These are phyloP conservation scores for Jaapia argillacea DNA, from an alignment of 768 basidiomycete genomes.

Conservation along the genomic window DNA sequence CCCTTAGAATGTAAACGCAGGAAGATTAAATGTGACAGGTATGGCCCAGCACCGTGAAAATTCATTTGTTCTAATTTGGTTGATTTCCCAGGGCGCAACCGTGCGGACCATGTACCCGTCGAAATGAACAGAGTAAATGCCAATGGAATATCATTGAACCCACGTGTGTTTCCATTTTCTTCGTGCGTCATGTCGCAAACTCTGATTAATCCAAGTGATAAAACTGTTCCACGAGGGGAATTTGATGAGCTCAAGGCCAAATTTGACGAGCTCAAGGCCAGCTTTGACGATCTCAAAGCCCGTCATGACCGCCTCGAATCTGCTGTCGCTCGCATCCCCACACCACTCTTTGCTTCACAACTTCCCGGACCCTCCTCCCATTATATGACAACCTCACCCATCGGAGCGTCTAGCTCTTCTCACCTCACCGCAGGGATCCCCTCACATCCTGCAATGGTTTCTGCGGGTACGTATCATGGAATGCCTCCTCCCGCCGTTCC, in stretches of 20 bases:
- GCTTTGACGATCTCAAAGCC: not conserved
- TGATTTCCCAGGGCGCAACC: constrained; percentile 70
- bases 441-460: not conserved
- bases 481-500: not conserved
- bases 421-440: not conserved
- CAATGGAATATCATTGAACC: constrained; percentile 81
- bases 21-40: constrained; percentile 87
- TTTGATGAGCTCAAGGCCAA: constrained; percentile 67
- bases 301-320: constrained; percentile 1
- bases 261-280: constrained; percentile 47
- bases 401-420: not conserved
- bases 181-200: constrained; percentile 1
- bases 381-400: not conserved
- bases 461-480: no score
- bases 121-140: constrained; percentile 73
- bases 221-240: constrained; percentile 70
- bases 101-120: constrained; percentile 70
- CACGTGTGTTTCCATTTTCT: constrained; percentile 40
- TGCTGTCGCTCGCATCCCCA: not conserved
- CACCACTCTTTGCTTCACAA: no score
- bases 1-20: constrained; percentile 70
- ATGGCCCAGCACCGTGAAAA: constrained; percentile 15
- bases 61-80: constrained; percentile 15
- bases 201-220: constrained; percentile 40
- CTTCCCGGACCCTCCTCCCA: no score